These are phyloP conservation scores for Punctularia strigosozonata DNA, from an alignment of 768 basidiomycete species.

Conservation along the genomic window DNA sequence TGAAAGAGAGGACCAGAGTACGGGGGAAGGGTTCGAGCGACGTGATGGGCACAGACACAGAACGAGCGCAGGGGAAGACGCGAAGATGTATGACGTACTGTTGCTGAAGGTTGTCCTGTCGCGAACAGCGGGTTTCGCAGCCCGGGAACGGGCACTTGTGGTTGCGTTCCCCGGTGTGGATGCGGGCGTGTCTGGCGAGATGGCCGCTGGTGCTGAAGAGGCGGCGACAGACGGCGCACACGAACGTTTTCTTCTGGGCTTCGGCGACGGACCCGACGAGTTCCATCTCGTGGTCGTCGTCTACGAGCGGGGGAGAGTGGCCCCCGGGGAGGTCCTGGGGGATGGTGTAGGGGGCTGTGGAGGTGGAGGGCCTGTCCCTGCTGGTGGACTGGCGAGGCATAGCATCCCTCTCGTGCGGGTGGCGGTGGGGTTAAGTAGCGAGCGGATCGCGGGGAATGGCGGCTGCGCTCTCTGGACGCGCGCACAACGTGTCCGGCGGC, in stretches of 20 bases:
- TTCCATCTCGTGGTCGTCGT: too few relatives aligned
- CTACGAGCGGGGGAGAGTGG: too few relatives aligned
- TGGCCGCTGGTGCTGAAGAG: conserved; percentile 86
- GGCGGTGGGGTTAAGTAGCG: too few relatives aligned
- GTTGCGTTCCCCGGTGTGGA: conserved; percentile 88
- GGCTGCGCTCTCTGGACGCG: too few relatives aligned
- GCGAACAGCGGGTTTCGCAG: conserved; percentile 81
- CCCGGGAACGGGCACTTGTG: conserved; percentile 94
- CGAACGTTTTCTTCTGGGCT: conserved; percentile 26
- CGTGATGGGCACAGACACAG: too few relatives aligned
- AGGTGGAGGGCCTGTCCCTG: too few relatives aligned
- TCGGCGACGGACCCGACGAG: conserved; percentile 1
- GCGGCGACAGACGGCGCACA: conserved; percentile 64
- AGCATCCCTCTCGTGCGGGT: too few relatives aligned
- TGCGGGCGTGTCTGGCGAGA: conserved; percentile 76
- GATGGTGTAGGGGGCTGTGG: too few relatives aligned
- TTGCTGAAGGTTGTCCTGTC: conserved; percentile 78
- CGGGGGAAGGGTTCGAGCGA: background rate
- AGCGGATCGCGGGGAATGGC: too few relatives aligned
- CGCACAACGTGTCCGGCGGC: too few relatives aligned
- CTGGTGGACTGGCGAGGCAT: too few relatives aligned
- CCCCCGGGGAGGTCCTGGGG: too few relatives aligned
- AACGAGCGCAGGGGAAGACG: background rate
- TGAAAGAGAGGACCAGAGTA: conserved; percentile 1
- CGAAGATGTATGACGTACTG: conserved; percentile 28